These are phyloP conservation scores for Nicotiana paniculata DNA, from an alignment of 257 asterid genomes.

Conservation along the genomic window DNA sequence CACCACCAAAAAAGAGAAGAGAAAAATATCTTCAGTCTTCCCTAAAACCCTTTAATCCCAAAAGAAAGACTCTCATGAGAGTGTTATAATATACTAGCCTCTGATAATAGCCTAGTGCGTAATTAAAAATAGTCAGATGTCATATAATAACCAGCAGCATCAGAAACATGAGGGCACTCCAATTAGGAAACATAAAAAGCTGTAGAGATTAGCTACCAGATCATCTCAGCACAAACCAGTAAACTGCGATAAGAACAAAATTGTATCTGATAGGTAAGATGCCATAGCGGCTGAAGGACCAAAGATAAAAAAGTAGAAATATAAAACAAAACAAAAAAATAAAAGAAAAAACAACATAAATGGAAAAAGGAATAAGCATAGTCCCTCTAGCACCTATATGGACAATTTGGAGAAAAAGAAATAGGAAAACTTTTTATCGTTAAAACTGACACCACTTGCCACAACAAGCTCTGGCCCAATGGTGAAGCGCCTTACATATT, in stretches of 20 bases:
- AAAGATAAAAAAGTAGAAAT: not conserved
- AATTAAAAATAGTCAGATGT: not conserved
- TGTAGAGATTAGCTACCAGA: not conserved
- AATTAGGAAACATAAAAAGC: not conserved
- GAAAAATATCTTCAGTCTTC: not conserved
- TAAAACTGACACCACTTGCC: too few species aligned
- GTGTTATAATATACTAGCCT: not conserved
- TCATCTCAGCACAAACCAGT: not conserved
- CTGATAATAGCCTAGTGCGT: not conserved
- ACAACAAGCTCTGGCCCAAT: too few species aligned
- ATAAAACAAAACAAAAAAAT: not conserved
- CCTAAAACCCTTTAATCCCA: not conserved
- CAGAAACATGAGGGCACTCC: not conserved
- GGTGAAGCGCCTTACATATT: too few species aligned
- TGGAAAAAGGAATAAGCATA: not conserved
- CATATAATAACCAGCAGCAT: not conserved
- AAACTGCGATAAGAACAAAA: not conserved
- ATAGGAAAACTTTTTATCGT: not conserved
- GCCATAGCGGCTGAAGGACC: not conserved
- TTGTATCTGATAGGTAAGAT: not conserved
- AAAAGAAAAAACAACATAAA: not conserved
- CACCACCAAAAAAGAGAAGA: not conserved
- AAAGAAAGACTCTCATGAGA: not conserved
- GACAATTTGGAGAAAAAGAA: not conserved
- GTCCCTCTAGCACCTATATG: not conserved